Conservation (phyloP, 495 filamentous ascomycete genomes). For the Evernia prunastri region DNA sequence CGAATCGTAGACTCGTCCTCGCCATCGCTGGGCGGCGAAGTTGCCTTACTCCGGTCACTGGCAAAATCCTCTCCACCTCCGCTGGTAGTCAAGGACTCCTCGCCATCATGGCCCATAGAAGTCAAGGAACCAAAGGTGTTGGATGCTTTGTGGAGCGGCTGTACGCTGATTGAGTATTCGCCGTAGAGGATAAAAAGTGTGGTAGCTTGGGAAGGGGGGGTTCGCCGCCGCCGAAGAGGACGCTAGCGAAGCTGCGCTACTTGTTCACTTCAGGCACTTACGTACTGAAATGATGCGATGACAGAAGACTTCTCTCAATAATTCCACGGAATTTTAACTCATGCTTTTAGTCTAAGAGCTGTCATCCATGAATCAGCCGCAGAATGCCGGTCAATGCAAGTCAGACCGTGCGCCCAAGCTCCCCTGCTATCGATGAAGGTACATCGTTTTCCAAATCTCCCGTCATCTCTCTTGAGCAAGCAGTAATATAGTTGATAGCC, state of each 20-base stretch:
- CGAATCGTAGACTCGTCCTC: conserved; percentile 9
- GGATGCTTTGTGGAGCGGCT: background rate
- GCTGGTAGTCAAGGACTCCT: conserved; percentile 11
- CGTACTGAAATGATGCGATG: background rate
- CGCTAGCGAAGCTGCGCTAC: background rate
- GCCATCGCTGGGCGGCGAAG: background rate
- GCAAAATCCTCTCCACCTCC: conserved; percentile 1
- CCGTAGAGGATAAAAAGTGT: background rate
- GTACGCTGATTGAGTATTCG: background rate
- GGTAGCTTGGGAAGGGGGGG: background rate
- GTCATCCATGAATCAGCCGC: background rate
- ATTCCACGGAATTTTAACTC: background rate
- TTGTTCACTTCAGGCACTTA: conserved; percentile 9
- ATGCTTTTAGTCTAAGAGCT: background rate
- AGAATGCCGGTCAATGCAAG: conserved; percentile 13
- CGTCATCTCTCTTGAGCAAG: background rate
- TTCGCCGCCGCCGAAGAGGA: background rate
- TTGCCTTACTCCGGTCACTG: background rate
- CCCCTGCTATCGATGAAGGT: conserved; percentile 20
- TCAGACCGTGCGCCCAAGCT: conserved; percentile 15
- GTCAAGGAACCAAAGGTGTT: background rate
- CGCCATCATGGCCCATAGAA: conserved; percentile 17
- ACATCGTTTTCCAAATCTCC: background rate
- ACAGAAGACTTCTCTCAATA: background rate
- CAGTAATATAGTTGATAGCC: background rate